Percentiles rank a stretch among this genome's conserved stretches.
These are phyloP conservation scores for Colletotrichum aenigma DNA, from an alignment of 2,329 filamentous ascomycete species.

Conservation along the genomic window DNA sequence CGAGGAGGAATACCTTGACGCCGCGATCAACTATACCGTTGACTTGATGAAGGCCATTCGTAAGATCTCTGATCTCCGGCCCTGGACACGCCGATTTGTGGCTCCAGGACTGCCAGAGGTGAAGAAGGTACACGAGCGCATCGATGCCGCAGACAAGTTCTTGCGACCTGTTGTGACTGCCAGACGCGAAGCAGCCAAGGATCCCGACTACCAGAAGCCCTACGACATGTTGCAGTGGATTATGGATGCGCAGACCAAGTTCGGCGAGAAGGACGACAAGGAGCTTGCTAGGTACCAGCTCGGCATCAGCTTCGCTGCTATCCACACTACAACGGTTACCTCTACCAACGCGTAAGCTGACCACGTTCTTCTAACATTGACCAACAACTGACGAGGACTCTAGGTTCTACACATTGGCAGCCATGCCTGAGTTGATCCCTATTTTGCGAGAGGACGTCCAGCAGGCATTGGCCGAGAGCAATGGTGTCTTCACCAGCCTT, in stretches of 20 bases:
- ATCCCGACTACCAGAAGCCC: conserved; percentile 31
- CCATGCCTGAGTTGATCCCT: conserved; percentile 53
- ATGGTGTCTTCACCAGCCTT: conserved; percentile 36
- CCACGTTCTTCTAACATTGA: not conserved
- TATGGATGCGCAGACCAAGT: conserved; percentile 40
- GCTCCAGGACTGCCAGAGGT: conserved; percentile 37
- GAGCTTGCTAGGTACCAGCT: conserved; percentile 47
- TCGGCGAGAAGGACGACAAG: conserved; percentile 31
- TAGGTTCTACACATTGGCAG: conserved; percentile 57
- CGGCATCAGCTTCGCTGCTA: conserved; percentile 50
- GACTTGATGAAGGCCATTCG: conserved; percentile 40
- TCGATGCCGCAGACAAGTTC: conserved; percentile 35
- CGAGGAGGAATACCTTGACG: conserved; percentile 47
- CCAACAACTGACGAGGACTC: not conserved
- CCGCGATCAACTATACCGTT: conserved; percentile 52
- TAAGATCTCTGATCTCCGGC: conserved; percentile 25
- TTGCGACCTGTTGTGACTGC: conserved; percentile 37
- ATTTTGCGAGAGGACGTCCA: conserved; percentile 56
- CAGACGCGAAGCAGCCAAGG: conserved; percentile 24
- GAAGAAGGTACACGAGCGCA: conserved; percentile 32
- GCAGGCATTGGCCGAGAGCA: conserved; percentile 36
- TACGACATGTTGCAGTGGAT: conserved; percentile 56
- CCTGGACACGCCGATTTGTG: conserved; percentile 36
- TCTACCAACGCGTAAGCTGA: conserved; percentile 39
- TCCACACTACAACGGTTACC: conserved; percentile 54